Percentiles rank a stretch among this genome's conserved stretches.
phyloP scores from a whole-genome alignment of 2,329 filamentous ascomycete genomes.

The Herpomyces periplanetae region DNA sequence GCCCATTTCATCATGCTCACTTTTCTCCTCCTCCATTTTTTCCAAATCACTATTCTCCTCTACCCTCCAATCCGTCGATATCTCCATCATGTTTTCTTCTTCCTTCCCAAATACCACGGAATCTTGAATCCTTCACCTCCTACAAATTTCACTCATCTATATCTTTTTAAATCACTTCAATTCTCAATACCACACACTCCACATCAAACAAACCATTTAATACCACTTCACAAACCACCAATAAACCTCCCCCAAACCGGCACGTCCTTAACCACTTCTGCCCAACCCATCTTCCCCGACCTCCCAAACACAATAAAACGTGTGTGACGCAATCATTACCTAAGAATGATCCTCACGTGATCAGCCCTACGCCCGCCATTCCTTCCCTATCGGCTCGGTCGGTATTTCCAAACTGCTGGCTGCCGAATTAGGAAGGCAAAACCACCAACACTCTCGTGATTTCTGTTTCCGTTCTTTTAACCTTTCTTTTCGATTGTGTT shows the following conservation, averaged over 20 bases:
- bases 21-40: slow-evolving; percentile 9
- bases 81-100: slow-evolving; percentile 10
- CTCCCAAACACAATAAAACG: too few relatives aligned
- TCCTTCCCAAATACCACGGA: slow-evolving; percentile 14
- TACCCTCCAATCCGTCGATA: slow-evolving; percentile 11
- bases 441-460: too few relatives aligned
- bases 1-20: slow-evolving; percentile 11
- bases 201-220: slow-evolving; percentile 12
- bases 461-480: too few relatives aligned
- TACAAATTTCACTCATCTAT: slow-evolving; percentile 7
- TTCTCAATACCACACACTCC: slow-evolving; percentile 10
- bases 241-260: slow-evolving; percentile 9
- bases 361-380: too few relatives aligned
- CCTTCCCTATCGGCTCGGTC: too few relatives aligned
- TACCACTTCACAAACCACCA: slow-evolving; percentile 18
- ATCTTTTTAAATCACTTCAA: slow-evolving; percentile 4
- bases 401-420: too few relatives aligned
- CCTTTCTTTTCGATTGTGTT: too few relatives aligned
- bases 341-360: too few relatives aligned
- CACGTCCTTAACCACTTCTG: neutral
- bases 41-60: slow-evolving; percentile 12
- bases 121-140: slow-evolving; percentile 10
- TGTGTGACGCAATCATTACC: too few relatives aligned
- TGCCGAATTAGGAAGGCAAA: too few relatives aligned
- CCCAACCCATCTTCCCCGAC: too few relatives aligned